Base-by-base conservation (phyloP, 2,329 filamentous ascomycete species). In the Trichoderma arundinaceum region DNA sequence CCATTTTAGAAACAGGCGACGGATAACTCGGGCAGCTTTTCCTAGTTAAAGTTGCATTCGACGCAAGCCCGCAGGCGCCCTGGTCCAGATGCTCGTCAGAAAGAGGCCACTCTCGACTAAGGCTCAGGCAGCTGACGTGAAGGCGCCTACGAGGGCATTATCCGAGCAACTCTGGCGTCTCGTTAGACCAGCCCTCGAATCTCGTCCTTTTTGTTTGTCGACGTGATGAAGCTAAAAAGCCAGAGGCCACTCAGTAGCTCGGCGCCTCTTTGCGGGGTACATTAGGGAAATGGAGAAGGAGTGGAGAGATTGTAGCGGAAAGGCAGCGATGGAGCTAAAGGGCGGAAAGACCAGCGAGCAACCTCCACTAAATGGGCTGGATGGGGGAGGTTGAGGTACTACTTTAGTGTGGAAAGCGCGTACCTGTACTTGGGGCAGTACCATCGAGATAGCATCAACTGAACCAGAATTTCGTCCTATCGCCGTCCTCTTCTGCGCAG, bases 241-340 rank as follows among this genome's bases (percentile, higher is more conserved):
- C 43, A 46, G 43, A 60, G 35, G 19, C 15, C 32, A 15, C n/a
- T 44, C 32, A 41, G 38, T 63, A 63, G 59, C 41, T 54, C 38
- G 59, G 39, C 59, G 59, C 59, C 59, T 63, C 28, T 63, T 63
- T 63, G 59, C 59, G 59, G 59, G 57, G 57, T 60, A 49, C 57
- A 60, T 60, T 60, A 60, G 57, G 59, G 39, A 63, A 63, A 51
- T 53, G 59, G 59, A 22, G 49, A 63, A 22, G 59, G 7, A 54
- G 59, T 63, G 59, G 59, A 63, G 59, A 63, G 59, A 53, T 28
- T 46, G 12, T n/a, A 17, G 57, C 17, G 32, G 17, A 59, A 59
- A 41, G 35, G 12, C 43, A 48, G 56, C 28, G 56, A 59, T 60
- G 39, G 49, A 53, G 59, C 59, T 53, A 63, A 17, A 53, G 12